Percentiles rank a stretch among this genome's conserved stretches.
Conservation (phyloP, 2,329 filamentous ascomycete species). For the Clarireedia homoeocarpa region DNA sequence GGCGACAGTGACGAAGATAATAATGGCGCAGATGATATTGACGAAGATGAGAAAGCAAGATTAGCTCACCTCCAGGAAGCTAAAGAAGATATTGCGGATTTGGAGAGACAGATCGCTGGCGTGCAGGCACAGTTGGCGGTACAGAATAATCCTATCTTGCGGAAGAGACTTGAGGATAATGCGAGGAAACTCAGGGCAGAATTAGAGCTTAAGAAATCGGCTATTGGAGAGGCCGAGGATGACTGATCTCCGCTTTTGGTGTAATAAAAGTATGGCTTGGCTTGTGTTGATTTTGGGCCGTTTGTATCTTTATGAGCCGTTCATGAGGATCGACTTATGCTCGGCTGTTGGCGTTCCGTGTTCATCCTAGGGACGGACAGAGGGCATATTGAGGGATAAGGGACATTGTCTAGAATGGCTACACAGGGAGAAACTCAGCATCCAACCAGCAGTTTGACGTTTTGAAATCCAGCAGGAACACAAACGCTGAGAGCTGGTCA, state of each 20-base stretch:
- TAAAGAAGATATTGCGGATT: constrained; percentile 45
- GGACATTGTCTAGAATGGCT: background rate
- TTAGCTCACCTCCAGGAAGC: constrained; percentile 39
- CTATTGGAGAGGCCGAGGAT: constrained; percentile 30
- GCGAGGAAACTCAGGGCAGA: constrained; percentile 44
- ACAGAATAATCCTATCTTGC: constrained; percentile 40
- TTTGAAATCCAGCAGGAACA: background rate
- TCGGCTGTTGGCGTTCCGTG: background rate
- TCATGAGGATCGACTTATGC: background rate
- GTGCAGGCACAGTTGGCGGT: constrained; percentile 35
- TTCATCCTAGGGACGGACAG: background rate
- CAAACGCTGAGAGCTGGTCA: background rate
- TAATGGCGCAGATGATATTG: constrained; percentile 35
- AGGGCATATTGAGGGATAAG: background rate
- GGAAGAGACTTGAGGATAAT: constrained; percentile 39
- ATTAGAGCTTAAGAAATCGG: constrained; percentile 43
- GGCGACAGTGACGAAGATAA: constrained; percentile 39
- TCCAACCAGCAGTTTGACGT: background rate
- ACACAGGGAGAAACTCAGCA: background rate
- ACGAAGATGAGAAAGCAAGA: constrained; percentile 43
- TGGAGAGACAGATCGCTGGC: constrained; percentile 41
- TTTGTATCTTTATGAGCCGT: background rate
- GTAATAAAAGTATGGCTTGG: background rate
- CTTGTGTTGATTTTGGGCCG: too few relatives aligned
- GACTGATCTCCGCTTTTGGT: constrained; percentile 6